phyloP scores from a whole-genome alignment of 2,329 filamentous ascomycete species.

The Cryphonectria carpinicola region DNA sequence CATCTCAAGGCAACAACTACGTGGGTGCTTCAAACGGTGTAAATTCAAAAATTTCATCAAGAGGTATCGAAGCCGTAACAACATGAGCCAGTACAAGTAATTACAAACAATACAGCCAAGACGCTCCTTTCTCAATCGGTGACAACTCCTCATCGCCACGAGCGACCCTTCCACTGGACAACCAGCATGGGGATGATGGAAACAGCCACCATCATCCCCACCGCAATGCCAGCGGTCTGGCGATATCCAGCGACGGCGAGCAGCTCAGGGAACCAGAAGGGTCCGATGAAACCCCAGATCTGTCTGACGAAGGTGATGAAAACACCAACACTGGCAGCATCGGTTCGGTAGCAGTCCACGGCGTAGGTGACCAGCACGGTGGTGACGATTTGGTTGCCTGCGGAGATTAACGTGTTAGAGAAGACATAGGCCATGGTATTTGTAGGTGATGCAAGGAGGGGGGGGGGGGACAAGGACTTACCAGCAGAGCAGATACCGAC shows the following conservation, averaged over 20 bases:
- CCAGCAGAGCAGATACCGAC: conserved; percentile 51
- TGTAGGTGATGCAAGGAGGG: background rate
- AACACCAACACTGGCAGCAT: conserved; percentile 58
- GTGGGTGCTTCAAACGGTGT: background rate
- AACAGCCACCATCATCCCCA: conserved; percentile 39
- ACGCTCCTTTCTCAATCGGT: background rate
- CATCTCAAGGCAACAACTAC: background rate
- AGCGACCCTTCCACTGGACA: conserved; percentile 30
- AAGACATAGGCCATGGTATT: background rate
- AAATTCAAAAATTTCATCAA: background rate
- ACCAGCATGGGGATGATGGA: conserved; percentile 29
- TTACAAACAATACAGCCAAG: background rate
- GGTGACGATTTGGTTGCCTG: conserved; percentile 63
- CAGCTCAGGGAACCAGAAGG: conserved; percentile 46
- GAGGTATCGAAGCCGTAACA: background rate
- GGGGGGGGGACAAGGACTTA: background rate
- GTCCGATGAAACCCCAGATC: conserved; percentile 55
- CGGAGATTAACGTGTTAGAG: background rate
- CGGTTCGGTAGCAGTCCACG: conserved; percentile 58
- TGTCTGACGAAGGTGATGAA: conserved; percentile 57
- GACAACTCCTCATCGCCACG: conserved; percentile 16
- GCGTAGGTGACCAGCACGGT: conserved; percentile 64
- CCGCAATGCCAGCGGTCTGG: conserved; percentile 41
- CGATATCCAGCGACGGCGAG: conserved; percentile 40
- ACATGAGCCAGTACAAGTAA: background rate